Conservation (phyloP, 1,284 basidiomycete species). For the Melampsora abietis-canadensis region DNA sequence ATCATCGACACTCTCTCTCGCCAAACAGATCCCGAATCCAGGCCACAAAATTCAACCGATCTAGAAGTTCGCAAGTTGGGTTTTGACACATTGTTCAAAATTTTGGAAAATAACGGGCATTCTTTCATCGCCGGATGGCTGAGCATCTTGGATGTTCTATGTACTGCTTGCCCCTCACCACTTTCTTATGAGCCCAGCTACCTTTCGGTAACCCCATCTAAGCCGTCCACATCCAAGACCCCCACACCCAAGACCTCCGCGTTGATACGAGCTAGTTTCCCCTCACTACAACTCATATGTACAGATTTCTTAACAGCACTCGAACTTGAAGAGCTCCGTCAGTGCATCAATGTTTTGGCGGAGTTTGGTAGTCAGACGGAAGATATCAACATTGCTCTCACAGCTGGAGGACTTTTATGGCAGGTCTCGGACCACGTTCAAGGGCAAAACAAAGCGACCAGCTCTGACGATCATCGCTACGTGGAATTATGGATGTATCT, state of each 20-base stretch:
- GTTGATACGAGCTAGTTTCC: slow-evolving; percentile 83
- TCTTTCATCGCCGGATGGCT: slow-evolving; percentile 88
- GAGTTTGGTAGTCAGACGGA: slow-evolving; percentile 79
- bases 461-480: slow-evolving; percentile 62
- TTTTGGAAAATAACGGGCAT: slow-evolving; percentile 85
- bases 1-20: slow-evolving; percentile 75
- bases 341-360: slow-evolving; percentile 83
- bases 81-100: slow-evolving; percentile 79
- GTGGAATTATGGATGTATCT: slow-evolving; percentile 87
- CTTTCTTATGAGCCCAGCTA: slow-evolving; percentile 3
- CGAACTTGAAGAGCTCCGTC: slow-evolving; percentile 71
- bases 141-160: slow-evolving; percentile 80
- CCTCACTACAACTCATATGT: slow-evolving; percentile 87
- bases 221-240: slow-evolving; percentile 36
- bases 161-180: slow-evolving; percentile 66
- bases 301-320: slow-evolving; percentile 78
- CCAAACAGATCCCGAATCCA: slow-evolving; percentile 67
- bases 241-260: slow-evolving; percentile 47
- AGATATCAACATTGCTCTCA: slow-evolving; percentile 92
- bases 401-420: slow-evolving; percentile 84
- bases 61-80: slow-evolving; percentile 79
- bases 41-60: slow-evolving; percentile 50
- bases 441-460: slow-evolving; percentile 64
- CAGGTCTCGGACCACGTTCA: slow-evolving; percentile 78
- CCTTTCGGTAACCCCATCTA: background rate